Evolutionary conservation across 2,329 filamentous ascomycete species (phyloP).

Genomic region (Thielaviopsis ethacetica): DNA sequence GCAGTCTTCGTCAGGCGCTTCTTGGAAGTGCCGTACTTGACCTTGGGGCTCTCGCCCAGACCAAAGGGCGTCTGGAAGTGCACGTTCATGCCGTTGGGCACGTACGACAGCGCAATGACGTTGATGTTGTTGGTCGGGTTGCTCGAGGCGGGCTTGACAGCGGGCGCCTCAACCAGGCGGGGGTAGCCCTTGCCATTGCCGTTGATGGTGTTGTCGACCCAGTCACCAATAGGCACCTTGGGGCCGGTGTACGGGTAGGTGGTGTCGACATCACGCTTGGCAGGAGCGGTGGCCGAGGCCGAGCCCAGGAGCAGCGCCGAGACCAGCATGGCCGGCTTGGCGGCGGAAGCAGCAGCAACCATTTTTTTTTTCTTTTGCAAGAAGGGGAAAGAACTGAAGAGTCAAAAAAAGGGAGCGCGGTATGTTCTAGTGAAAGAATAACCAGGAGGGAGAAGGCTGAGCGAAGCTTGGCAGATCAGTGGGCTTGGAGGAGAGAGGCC

Average conservation of each 20-base stretch:
- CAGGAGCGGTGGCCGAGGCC: not conserved
- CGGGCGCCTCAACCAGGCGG: conserved; percentile 32
- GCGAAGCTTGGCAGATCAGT: not conserved
- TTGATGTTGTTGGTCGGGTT: conserved; percentile 36
- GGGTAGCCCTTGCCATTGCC: conserved; percentile 35
- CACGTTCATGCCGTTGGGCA: conserved; percentile 32
- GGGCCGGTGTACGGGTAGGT: conserved; percentile 31
- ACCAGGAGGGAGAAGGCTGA: not conserved
- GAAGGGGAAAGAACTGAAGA: not conserved
- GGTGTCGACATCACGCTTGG: conserved; percentile 21
- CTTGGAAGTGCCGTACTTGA: conserved; percentile 26
- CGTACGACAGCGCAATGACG: conserved; percentile 31
- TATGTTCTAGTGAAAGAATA: not conserved
- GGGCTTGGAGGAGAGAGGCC: not conserved
- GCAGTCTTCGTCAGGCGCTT: conserved; percentile 20
- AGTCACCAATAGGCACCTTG: conserved; percentile 31
- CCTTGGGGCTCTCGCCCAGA: conserved; percentile 25
- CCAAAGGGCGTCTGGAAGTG: conserved; percentile 39
- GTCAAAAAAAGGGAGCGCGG: not conserved
- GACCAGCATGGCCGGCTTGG: not conserved
- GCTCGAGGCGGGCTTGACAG: conserved; percentile 25
- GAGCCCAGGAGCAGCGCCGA: not conserved
- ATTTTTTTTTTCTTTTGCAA: no score
- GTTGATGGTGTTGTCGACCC: conserved; percentile 32
- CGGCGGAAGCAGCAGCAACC: not conserved